Percentiles rank a stretch among this genome's conserved stretches.
These are phyloP conservation scores for Suhomyces anneliseae DNA, from an alignment of 1,139 yeast genomes.

Conservation along the genomic window DNA sequence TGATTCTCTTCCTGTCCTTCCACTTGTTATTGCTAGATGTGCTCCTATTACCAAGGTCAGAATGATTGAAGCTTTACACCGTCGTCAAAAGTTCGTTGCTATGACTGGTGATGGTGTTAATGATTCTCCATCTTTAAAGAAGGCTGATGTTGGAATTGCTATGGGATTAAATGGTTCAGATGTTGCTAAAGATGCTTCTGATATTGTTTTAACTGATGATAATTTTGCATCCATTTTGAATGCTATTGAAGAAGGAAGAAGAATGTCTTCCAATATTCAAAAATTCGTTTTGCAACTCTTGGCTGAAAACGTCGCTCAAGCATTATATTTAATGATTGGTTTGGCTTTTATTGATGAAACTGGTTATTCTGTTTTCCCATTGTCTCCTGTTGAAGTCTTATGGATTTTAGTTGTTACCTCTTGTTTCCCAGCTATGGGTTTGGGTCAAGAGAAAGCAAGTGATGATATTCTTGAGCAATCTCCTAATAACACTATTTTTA, in stretches of 20 bases:
- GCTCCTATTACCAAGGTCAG: slow-evolving; percentile 55
- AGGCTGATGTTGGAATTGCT: slow-evolving; percentile 43
- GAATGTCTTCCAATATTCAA: slow-evolving; percentile 48
- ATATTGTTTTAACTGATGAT: slow-evolving; percentile 52
- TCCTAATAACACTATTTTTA: slow-evolving; percentile 33
- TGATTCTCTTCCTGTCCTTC: slow-evolving; percentile 35
- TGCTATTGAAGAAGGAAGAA: slow-evolving; percentile 52
- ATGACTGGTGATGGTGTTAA: slow-evolving; percentile 46
- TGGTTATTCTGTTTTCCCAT: slow-evolving; percentile 37
- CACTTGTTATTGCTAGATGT: slow-evolving; percentile 48
- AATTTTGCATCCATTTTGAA: slow-evolving; percentile 53
- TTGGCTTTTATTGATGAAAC: slow-evolving; percentile 33
- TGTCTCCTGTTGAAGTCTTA: slow-evolving; percentile 38
- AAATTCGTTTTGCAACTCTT: slow-evolving; percentile 49
- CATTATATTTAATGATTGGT: slow-evolving; percentile 38
- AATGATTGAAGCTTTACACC: slow-evolving; percentile 52
- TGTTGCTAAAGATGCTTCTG: slow-evolving; percentile 60
- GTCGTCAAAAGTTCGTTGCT: slow-evolving; percentile 40
- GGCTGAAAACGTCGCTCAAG: slow-evolving; percentile 53
- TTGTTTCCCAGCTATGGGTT: slow-evolving; percentile 43
- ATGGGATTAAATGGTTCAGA: slow-evolving; percentile 52
- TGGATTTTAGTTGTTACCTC: slow-evolving; percentile 41
- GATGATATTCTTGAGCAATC: slow-evolving; percentile 32
- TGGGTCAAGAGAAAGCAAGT: slow-evolving; percentile 36
- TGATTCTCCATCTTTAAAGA: slow-evolving; percentile 39